Base-by-base conservation (phyloP, 2,329 filamentous ascomycete species). In the Penicillium aurantiogriseum region DNA sequence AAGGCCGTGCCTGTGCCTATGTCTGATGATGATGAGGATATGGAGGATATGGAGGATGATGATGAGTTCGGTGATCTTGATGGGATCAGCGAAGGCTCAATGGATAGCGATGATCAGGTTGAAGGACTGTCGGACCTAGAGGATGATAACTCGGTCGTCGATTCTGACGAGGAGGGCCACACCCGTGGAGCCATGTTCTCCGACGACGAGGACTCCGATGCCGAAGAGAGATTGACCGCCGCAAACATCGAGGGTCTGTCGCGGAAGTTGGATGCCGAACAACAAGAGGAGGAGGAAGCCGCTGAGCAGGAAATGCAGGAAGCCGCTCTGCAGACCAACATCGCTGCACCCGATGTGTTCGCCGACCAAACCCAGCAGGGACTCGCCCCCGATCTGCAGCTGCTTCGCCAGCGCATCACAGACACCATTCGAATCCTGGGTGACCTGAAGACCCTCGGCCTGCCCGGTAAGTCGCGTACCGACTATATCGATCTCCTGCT, bases 241-340 rank as follows among this genome's bases (percentile, higher is more conserved):
- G 94, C 94, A 61, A 99, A 99, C 75, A 97, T 99, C 62, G 94
- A 89, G 68, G 94, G 94, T 57, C 80, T 99, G 55, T 92, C 93
- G 54, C 83, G 87, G 67, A 93, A 92, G 74, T 77, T 99, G 56
- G 93, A 99, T 72, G 81, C 85, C 69, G 81, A 94, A 71, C 80
- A 84, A 70, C 89, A 89, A 44, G 83, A 88, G 59, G 90, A 96
- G 62, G 91, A 88, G 19, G 91, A 87, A 25, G 90, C 92, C 61
- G 91, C 91, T 25, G 86, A 92, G 66, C 89, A 88, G 35, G 94
- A 99, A 74, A 78, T 97, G 71, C 86, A 92, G 71, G 90, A 97
- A 64, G 87, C 85, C 44, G 89, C 90, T 9, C 75, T 97, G 73
- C 92, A 96, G 77, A 97, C 93, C 53, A 99, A 99, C 78, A 96